Percentiles rank a stretch among this genome's conserved stretches.
These are phyloP conservation scores for Solidago caesia DNA, from an alignment of 129 eudicot genomes.

Conservation along the genomic window DNA sequence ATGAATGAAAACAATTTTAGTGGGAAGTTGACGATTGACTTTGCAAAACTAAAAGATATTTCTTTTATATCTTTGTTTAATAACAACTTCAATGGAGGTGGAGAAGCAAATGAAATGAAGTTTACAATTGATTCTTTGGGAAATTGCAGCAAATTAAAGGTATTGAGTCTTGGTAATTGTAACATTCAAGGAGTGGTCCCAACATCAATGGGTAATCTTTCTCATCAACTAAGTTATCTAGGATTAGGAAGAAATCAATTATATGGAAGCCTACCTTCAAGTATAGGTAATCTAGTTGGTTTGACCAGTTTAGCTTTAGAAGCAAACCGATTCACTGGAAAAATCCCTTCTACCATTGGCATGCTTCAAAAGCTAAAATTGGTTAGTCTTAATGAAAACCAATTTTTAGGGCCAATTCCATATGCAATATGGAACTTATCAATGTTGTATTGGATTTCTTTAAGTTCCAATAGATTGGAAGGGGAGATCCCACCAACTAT, in stretches of 20 bases:
- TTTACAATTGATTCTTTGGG: constrained; percentile 21
- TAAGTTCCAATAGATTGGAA: constrained; percentile 11
- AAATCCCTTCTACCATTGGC: constrained; percentile 23
- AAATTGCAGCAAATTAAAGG: constrained; percentile 18
- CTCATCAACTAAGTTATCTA: constrained; percentile 9
- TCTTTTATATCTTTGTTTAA: background rate
- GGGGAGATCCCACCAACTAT: constrained; percentile 22
- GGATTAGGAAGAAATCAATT: constrained; percentile 11
- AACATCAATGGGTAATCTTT: constrained; percentile 32
- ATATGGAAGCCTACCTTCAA: constrained; percentile 30
- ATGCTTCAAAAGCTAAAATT: constrained; percentile 15
- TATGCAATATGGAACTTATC: constrained; percentile 26
- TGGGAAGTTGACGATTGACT: constrained; percentile 13
- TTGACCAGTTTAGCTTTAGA: background rate
- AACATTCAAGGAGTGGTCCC: constrained; percentile 27
- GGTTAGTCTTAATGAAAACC: background rate
- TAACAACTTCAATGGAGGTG: constrained; percentile 7
- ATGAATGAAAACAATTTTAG: background rate
- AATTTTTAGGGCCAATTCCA: constrained; percentile 23
- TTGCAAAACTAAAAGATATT: constrained; percentile 5
- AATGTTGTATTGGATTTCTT: background rate
- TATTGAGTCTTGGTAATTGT: background rate
- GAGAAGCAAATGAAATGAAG: constrained; percentile 28
- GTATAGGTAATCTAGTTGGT: constrained; percentile 28
- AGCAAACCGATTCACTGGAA: constrained; percentile 20